Evolutionary conservation across 164 flowering plant species (phyloP).

Genomic region (Nelumbo lutea): DNA sequence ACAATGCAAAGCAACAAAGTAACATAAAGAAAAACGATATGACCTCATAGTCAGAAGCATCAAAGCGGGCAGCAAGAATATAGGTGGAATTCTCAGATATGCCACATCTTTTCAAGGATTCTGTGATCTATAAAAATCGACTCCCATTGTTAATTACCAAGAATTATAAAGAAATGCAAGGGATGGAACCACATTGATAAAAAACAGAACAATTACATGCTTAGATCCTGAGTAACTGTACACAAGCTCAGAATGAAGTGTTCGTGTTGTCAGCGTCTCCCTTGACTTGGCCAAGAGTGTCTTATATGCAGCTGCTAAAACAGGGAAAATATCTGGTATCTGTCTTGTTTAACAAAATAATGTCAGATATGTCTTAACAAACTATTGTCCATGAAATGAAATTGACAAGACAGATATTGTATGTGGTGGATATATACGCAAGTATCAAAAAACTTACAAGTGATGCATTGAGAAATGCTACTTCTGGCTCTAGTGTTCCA

Average conservation of each 20-base stretch:
- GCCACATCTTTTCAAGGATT: constrained; percentile 90
- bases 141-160: neutral
- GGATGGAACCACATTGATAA: neutral
- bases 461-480: constrained; percentile 80
- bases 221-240: constrained; percentile 92
- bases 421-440: neutral
- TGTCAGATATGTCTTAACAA: constrained; percentile 10
- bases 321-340: constrained; percentile 88
- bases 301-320: constrained; percentile 91
- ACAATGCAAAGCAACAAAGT: neutral
- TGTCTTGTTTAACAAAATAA: constrained; percentile 20
- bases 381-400: neutral
- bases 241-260: constrained; percentile 91
- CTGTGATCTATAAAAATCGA: constrained; percentile 55
- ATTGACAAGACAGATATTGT: neutral
- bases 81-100: constrained; percentile 66
- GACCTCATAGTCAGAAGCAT: constrained; percentile 74
- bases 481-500: constrained; percentile 78
- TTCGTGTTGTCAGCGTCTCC: constrained; percentile 70
- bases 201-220: constrained; percentile 47
- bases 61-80: constrained; percentile 74
- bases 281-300: constrained; percentile 76
- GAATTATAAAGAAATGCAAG: neutral
- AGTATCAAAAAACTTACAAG: constrained; percentile 39
- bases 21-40: constrained; percentile 11